Evolutionary conservation across 1,284 basidiomycete species (phyloP).

Genomic region (Trametes hirsuta): DNA sequence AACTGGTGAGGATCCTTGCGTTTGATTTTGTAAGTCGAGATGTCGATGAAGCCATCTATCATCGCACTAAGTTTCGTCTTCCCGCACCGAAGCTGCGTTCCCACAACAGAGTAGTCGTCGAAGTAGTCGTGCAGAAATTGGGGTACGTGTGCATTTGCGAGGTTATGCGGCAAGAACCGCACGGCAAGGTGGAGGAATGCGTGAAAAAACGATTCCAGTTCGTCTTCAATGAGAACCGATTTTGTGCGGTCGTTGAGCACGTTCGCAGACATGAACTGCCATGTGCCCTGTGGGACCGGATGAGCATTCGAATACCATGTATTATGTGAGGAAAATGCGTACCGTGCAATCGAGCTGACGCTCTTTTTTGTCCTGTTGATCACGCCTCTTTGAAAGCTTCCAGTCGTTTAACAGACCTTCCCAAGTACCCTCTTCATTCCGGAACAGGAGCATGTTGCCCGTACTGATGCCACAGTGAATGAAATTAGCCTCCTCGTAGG

Average conservation of each 20-base stretch:
- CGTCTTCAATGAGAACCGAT: neutral
- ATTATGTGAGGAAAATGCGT: neutral
- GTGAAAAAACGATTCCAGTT: slow-evolving; percentile 10
- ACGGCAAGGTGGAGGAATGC: neutral
- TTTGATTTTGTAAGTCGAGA: too few species aligned
- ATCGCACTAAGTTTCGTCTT: too few species aligned
- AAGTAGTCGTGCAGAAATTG: neutral
- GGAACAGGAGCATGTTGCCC: neutral
- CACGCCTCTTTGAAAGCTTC: slow-evolving; percentile 13
- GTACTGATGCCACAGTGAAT: slow-evolving; percentile 14
- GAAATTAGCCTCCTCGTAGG: neutral
- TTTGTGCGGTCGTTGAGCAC: neutral
- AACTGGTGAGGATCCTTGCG: too few species aligned
- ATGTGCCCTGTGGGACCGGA: slow-evolving; percentile 7
- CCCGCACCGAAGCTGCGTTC: too few species aligned
- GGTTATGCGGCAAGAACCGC: slow-evolving; percentile 5
- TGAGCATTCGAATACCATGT: neutral
- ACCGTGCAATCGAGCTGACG: slow-evolving; percentile 9
- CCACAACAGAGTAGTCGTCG: neutral
- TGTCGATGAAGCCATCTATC: too few species aligned
- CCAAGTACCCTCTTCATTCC: neutral
- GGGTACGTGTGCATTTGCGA: neutral
- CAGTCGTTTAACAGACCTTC: slow-evolving; percentile 12
- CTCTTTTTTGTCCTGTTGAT: neutral
- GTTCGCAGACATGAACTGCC: slow-evolving; percentile 1